Evolutionary conservation across 768 basidiomycete genomes (phyloP), one percentile per base, ranked within the genome.

Genomic region (Suillus fuscotomentosus): DNA sequence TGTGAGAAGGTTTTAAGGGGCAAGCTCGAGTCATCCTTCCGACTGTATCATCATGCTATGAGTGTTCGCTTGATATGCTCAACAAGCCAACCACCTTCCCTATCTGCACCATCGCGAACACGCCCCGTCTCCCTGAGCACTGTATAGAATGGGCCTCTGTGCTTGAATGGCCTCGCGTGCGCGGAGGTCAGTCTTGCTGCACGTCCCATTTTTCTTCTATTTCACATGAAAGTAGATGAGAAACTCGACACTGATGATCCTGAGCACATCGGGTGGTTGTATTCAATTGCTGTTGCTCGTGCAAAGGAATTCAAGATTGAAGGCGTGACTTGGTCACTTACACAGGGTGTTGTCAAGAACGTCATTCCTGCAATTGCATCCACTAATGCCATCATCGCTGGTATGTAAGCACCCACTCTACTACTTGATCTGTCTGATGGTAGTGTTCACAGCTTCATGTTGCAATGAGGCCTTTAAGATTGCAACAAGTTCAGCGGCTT

Each of bases 111-210:
- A 99, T 99, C 69, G 97, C 97, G 64, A 99, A 99, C 73, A 99
- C 97, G 0, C 97, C 97, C 34, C 92, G 97, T 63, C 83, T 98
- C 27, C 97, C 97, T 1, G 97, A 99, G 72, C 97, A 99, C 72
- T 99, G 97, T 73, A 98, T 99, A 70, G 97, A 99, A 78, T 99
- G 97, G 97, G 97, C 97, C 0, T 96, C 94, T 47, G 97, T 99
- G 13, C 82, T 99, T 24, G 96, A 99, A 76, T 99, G 97, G 97
- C 97, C 97, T n/a, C 86, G 88, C 56, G 88, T 94, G 2, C 89
- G 92, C 66, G 92, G 91, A 75, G 94, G 96, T 95, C 61, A 66
- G 81, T 53, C 60, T 62, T 1, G 10, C 27, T 11, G 13, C 20
- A 48, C 60, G 17, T 36, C 27, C 41, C 54, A 31, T 42, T 62